phyloP scores from a whole-genome alignment of 129 eudicot species.

The Calendula officinalis region DNA sequence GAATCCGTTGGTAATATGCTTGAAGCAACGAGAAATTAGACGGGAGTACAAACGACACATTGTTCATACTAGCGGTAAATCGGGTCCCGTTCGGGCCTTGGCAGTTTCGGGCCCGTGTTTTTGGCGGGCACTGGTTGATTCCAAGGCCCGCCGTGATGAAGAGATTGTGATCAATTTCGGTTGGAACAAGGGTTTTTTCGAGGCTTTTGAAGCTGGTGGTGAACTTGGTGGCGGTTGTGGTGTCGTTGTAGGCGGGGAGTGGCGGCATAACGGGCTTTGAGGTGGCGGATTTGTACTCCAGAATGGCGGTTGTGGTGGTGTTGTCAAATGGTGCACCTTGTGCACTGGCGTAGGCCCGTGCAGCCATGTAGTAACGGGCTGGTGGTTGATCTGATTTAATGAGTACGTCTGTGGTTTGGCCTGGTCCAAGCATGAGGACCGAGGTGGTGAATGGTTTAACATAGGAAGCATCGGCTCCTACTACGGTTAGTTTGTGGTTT shows the following conservation, averaged over 20 bases:
- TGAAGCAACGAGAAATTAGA: constrained; percentile 74
- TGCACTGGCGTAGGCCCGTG: constrained; percentile 87
- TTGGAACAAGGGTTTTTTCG: constrained; percentile 55
- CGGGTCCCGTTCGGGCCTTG: constrained; percentile 97
- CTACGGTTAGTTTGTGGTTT: constrained; percentile 78
- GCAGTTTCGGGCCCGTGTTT: constrained; percentile 52
- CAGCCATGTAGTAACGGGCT: constrained; percentile 85
- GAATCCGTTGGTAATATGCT: constrained; percentile 72
- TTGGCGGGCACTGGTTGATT: constrained; percentile 66
- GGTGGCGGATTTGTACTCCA: constrained; percentile 63
- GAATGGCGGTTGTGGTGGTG: constrained; percentile 96
- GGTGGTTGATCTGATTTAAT: constrained; percentile 80
- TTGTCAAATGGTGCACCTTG: constrained; percentile 93
- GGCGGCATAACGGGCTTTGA: constrained; percentile 57
- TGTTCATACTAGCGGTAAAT: constrained; percentile 97
- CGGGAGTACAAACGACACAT: constrained; percentile 77
- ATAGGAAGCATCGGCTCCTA: constrained; percentile 94
- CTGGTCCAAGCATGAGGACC: constrained; percentile 96
- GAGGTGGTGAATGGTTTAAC: constrained; percentile 88
- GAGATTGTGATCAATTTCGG: constrained; percentile 64
- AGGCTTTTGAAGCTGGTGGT: constrained; percentile 70
- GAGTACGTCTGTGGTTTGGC: constrained; percentile 96
- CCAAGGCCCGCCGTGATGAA: constrained; percentile 84
- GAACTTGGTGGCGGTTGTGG: constrained; percentile 82
- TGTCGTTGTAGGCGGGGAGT: constrained; percentile 85